Conservation (phyloP, 2,329 filamentous ascomycete genomes). For the Sporothrix dimorphospora region DNA sequence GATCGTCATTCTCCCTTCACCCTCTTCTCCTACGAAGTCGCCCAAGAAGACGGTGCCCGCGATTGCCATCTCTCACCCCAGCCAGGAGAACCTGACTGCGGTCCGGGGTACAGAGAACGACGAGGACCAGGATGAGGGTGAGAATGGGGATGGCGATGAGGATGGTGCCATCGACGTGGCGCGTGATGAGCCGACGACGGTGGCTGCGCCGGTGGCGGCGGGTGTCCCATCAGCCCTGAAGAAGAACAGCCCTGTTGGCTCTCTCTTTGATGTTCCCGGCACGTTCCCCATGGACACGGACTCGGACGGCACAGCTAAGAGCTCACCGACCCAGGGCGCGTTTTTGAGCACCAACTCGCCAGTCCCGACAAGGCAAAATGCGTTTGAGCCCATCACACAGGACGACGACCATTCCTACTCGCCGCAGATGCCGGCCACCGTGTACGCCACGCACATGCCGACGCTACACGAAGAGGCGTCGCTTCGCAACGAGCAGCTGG, state of each 20-base stretch:
- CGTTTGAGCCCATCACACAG: conserved; percentile 36
- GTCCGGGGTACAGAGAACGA: conserved; percentile 12
- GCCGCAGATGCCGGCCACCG: conserved; percentile 34
- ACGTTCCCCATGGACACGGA: conserved; percentile 55
- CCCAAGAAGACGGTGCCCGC: conserved; percentile 42
- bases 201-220: background rate
- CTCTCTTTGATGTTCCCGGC: conserved; percentile 59
- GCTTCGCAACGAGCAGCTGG: conserved; percentile 26
- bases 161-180: background rate
- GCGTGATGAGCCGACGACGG: background rate
- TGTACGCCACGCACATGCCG: conserved; percentile 35
- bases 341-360: background rate
- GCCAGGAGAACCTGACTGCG: conserved; percentile 35
- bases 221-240: background rate
- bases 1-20: background rate
- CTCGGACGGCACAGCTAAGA: conserved; percentile 34
- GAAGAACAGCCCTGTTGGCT: background rate
- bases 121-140: background rate
- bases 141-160: background rate
- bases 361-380: conserved; percentile 26
- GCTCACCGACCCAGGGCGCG: conserved; percentile 1
- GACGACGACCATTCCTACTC: conserved; percentile 30
- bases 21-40: background rate
- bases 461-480: conserved; percentile 42
- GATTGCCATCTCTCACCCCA: conserved; percentile 52